These are phyloP conservation scores for Leishmania tropica DNA, from an alignment of 208 protist genomes.

Conservation along the genomic window DNA sequence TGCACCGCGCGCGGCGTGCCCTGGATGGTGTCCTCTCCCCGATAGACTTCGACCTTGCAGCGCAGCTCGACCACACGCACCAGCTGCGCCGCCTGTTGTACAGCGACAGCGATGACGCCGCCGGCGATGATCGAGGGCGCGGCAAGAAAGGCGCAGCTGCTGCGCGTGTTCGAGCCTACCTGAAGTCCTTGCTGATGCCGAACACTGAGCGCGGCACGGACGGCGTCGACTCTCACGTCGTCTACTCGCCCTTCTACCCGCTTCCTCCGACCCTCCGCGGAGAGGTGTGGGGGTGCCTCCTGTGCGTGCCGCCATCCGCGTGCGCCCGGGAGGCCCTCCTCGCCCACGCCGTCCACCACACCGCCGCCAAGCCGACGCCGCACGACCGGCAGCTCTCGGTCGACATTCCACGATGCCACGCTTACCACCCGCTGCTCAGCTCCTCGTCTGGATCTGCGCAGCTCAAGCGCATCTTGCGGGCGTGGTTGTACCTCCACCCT, in stretches of 20 bases:
- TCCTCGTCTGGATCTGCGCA: conserved; percentile 69
- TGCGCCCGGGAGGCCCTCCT: conserved; percentile 31
- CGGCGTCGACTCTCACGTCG: neutral
- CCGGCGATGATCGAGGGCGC: no score
- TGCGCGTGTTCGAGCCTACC: conserved; percentile 3
- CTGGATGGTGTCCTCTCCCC: conserved; percentile 29
- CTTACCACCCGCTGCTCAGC: conserved; percentile 90
- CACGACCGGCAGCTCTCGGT: conserved; percentile 92
- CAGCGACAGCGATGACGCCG: neutral
- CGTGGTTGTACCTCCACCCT: conserved; percentile 66
- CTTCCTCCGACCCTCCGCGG: conserved; percentile 85
- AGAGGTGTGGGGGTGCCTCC: conserved; percentile 88
- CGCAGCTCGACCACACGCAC: conserved; percentile 38
- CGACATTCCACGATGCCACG: conserved; percentile 95
- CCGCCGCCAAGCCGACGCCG: conserved; percentile 20
- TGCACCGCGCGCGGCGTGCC: conserved; percentile 15
- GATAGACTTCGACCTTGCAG: conserved; percentile 37
- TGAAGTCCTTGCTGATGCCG: neutral
- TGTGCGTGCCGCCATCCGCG: conserved; percentile 62
- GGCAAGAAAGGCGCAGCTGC: neutral
- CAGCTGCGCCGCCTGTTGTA: conserved; percentile 29
- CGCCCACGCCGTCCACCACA: conserved; percentile 14
- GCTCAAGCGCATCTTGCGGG: conserved; percentile 80
- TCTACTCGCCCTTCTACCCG: conserved; percentile 26
- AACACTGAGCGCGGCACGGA: neutral